These are phyloP conservation scores for Exophiala xenobiotica DNA, from an alignment of 2,329 filamentous ascomycete species.

Conservation along the genomic window DNA sequence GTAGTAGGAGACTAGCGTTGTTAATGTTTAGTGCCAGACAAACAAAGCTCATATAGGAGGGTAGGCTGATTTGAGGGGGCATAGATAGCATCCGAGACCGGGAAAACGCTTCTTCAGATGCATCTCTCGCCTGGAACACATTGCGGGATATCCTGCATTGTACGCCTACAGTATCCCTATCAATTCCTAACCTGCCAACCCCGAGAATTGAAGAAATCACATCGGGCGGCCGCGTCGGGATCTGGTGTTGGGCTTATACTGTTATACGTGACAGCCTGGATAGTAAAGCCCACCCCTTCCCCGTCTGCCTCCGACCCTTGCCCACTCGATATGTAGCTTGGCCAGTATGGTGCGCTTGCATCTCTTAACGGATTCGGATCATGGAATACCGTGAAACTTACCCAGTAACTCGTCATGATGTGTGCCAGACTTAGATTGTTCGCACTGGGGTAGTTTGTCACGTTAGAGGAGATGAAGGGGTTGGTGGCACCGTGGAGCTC, in stretches of 20 bases:
- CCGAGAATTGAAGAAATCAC: constrained; percentile 13
- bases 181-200: constrained; percentile 14
- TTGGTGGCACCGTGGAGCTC: constrained; percentile 35
- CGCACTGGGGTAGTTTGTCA: constrained; percentile 16
- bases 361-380: constrained; percentile 36
- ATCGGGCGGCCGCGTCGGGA: constrained; percentile 7
- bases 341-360: constrained; percentile 16
- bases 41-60: too few relatives aligned
- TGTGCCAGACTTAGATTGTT: constrained; percentile 37
- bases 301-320: background rate
- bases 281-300: constrained; percentile 13
- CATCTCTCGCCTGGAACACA: too few relatives aligned
- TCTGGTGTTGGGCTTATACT: constrained; percentile 1
- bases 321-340: constrained; percentile 9
- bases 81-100: too few relatives aligned
- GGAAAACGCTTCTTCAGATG: too few relatives aligned
- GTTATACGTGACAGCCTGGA: constrained; percentile 13
- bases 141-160: too few relatives aligned
- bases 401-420: constrained; percentile 37
- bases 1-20: too few relatives aligned
- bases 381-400: constrained; percentile 36
- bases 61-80: too few relatives aligned
- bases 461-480: constrained; percentile 30
- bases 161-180: background rate
- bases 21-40: too few relatives aligned